These are phyloP conservation scores for Hyphopichia burtonii DNA, from an alignment of 1,139 yeast species.

Conservation along the genomic window DNA sequence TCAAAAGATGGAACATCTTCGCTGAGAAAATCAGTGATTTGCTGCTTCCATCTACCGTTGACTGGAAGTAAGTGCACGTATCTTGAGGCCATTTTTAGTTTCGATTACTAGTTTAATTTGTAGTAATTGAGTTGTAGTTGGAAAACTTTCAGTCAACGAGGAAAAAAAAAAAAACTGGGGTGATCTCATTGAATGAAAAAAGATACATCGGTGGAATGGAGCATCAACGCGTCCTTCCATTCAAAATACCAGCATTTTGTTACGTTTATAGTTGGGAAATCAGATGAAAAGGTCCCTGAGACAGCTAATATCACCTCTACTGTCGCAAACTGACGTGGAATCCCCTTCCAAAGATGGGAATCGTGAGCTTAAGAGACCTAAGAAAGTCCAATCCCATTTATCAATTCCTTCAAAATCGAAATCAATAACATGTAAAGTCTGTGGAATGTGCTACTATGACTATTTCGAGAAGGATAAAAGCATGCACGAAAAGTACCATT, in stretches of 20 bases:
- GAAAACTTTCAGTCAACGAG: neutral
- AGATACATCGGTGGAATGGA: neutral
- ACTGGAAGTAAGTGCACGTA: constrained; percentile 66
- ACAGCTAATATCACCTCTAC: constrained; percentile 3
- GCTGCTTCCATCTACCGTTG: constrained; percentile 76
- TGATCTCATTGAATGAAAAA: neutral
- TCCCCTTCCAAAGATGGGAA: neutral
- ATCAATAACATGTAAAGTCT: constrained; percentile 45
- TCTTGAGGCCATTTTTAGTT: constrained; percentile 16
- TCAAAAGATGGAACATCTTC: constrained; percentile 96
- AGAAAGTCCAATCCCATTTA: constrained; percentile 15
- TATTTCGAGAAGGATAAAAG: constrained; percentile 44
- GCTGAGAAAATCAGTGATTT: constrained; percentile 68
- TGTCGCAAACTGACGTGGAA: neutral
- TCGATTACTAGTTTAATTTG: too few relatives aligned
- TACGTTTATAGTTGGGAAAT: constrained; percentile 4
- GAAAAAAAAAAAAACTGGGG: neutral
- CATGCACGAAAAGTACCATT: constrained; percentile 51
- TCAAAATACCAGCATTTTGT: neutral
- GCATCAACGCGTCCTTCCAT: neutral
- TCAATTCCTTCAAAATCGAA: constrained; percentile 9
- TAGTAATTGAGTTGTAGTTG: too few relatives aligned
- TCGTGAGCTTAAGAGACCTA: neutral
- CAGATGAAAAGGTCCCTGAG: neutral
- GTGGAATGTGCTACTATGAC: constrained; percentile 60